Evolutionary conservation across 805 yeast genomes (phyloP), one percentile per base, ranked within the genome.

Genomic region (Vanderwaltozyma tropicalis): DNA sequence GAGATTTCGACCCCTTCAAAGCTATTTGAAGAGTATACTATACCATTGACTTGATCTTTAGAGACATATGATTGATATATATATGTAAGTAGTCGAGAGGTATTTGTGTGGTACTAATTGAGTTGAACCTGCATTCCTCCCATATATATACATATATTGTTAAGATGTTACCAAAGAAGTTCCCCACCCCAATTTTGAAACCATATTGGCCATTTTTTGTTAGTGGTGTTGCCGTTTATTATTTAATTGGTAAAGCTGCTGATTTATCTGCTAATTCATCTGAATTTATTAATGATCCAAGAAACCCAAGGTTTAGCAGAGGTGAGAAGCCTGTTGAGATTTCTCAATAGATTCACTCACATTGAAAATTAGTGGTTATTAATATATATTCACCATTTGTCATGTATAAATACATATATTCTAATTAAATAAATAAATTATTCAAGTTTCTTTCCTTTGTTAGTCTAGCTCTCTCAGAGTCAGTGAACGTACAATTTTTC

Each of bases 231-330:
- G 58, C 76, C 50, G 76, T 89, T 52, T 80, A 76, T 72, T 80
- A 68, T 68, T 71, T 78, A 50, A 69, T 84, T 55, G 72, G 75
- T 63, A 77, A 78, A 68, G 80, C 76, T 38, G 78, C 86, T 46
- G 64, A 62, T 44, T 80, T 80, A 45, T 72, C 84, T 52, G 69
- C 76, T 64, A 70, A 78, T 72, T 71, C 89, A 40, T 73, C 72
- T 46, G 94, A 84, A 68, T 86, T 78, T 72, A 76, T 79, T 67
- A 85, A 86, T 65, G 95, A 86, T 68, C 95, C 96, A 70, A 83
- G 95, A 74, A 86, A 86, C 72, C 96, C 96, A 66, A 80, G 94
- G 70, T 82, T 84, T 62, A 69, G 70, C 48, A 66, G 66, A 51
- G 76, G 76, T 57, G 77, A 68, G 54, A 70, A 71, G 48, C 60